Evolutionary conservation across 441 rosid genomes (phyloP).

Genomic region (Lepidium campestre): DNA sequence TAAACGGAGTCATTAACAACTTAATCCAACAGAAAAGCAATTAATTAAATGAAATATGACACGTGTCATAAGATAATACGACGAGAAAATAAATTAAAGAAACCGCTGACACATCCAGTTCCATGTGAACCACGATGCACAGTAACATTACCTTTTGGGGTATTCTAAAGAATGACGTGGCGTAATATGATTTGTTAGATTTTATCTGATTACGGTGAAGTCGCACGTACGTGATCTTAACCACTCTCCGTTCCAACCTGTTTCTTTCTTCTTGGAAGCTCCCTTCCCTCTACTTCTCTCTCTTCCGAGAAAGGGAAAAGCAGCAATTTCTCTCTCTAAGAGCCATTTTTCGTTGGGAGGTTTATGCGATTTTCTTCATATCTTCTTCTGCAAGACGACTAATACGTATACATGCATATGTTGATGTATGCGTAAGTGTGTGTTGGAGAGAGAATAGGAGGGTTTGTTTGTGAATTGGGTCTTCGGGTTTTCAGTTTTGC

Average conservation of each 20-base stretch:
- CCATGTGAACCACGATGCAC: slow-evolving; percentile 20
- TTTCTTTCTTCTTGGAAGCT: slow-evolving; percentile 24
- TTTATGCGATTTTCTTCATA: slow-evolving; percentile 16
- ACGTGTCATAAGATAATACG: not conserved
- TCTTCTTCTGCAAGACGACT: slow-evolving; percentile 13
- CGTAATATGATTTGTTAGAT: not conserved
- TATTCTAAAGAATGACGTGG: not conserved
- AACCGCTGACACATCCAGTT: slow-evolving; percentile 1
- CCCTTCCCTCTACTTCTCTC: slow-evolving; percentile 28
- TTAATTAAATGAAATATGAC: not conserved
- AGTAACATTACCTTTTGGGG: not conserved
- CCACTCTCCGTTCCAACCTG: slow-evolving; percentile 32
- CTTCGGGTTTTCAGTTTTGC: slow-evolving; percentile 19
- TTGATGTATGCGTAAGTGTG: slow-evolving; percentile 13
- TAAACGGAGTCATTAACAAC: slow-evolving; percentile 10
- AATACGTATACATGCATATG: slow-evolving; percentile 11
- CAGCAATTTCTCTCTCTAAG: slow-evolving; percentile 14
- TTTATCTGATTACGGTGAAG: slow-evolving; percentile 20
- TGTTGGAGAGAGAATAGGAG: not conserved
- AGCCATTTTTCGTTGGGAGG: slow-evolving; percentile 32
- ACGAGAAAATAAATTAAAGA: not conserved
- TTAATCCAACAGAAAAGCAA: not conserved
- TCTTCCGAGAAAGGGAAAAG: slow-evolving; percentile 23
- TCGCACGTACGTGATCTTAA: slow-evolving; percentile 7
- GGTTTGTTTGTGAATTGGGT: slow-evolving; percentile 5